Evolutionary conservation across 2,329 filamentous ascomycete genomes (phyloP), one percentile per base, ranked within the genome.

Genomic region (Eutypella sp.): DNA sequence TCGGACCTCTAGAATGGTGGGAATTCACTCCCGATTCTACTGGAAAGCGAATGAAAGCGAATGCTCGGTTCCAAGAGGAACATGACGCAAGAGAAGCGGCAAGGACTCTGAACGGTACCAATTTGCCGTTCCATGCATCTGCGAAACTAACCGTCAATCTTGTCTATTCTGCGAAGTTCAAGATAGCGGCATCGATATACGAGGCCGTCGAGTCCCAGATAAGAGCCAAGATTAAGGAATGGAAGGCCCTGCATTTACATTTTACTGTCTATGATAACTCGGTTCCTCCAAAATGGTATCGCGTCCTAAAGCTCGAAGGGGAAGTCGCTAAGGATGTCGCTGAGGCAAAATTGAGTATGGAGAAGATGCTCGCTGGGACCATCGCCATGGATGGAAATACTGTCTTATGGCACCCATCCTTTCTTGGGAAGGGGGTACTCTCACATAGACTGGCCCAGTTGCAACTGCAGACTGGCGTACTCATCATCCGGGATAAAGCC

Each of bases 231-330:
- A 54, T 50, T 19, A 39, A 45, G 1, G 46, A 8, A 1, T 73
- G 68, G 69, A 54, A 55, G 37, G 34, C 48, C 6, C 47, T 63
- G 4, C 55, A 64, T 45, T 10, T 66, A 16, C 46, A 39, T 23
- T 58, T 65, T 41, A 57, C 56, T 19, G 45, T 47, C 2, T 67
- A 65, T 31, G 53, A 50, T 2, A 48, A 50, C n/a, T 41, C 52
- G 1, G 34, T 37, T 25, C 41, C 54, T 8, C 18, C 44, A 2
- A 50, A 58, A 19, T 59, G 56, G 33, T 64, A 65, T 39, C 57
- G 56, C 4, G 56, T 62, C 5, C 45, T 74, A 25, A 68, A 66
- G 45, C 47, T 74, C 16, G 68, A 71, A 49, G 66, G 69, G 0
- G 57, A 64, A 4, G 45, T 52, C 19, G 49, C 50, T 5, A 55